These are phyloP conservation scores for Hanseniaspora sp. DNA, from an alignment of 1,139 yeast genomes.

Conservation along the genomic window DNA sequence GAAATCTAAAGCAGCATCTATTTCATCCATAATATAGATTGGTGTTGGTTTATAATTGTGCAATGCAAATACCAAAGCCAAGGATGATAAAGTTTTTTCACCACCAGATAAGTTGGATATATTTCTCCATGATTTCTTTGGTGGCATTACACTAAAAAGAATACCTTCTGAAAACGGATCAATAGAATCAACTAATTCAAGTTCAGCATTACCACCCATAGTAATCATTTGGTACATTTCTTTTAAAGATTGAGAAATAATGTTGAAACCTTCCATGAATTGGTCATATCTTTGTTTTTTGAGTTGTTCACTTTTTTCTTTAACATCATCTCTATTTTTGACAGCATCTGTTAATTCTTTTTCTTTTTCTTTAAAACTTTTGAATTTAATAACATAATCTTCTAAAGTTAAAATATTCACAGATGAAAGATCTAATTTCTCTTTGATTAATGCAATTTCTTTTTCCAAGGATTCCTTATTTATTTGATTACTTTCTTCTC, in stretches of 20 bases:
- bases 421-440: conserved; percentile 44
- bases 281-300: conserved; percentile 70
- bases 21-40: conserved; percentile 96
- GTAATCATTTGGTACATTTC: conserved; percentile 98
- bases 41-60: conserved; percentile 97
- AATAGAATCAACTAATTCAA: conserved; percentile 86
- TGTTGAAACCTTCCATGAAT: conserved; percentile 84
- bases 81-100: conserved; percentile 87
- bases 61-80: conserved; percentile 91
- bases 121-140: conserved; percentile 94
- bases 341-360: conserved; percentile 60
- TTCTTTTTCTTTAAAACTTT: conserved; percentile 54
- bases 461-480: conserved; percentile 42
- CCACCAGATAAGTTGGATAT: conserved; percentile 95
- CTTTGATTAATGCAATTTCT: conserved; percentile 48
- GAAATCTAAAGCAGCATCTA: conserved; percentile 96
- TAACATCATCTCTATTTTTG: conserved; percentile 52
- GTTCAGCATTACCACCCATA: conserved; percentile 98
- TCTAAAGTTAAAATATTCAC: conserved; percentile 66
- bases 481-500: conserved; percentile 43
- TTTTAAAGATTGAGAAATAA: conserved; percentile 76
- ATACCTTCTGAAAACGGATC: conserved; percentile 99
- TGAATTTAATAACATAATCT: conserved; percentile 60
- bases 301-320: conserved; percentile 54
- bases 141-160: conserved; percentile 96